These are phyloP conservation scores for Musa troglodytarum DNA, from an alignment of 176 grass and related monocot species.

Conservation along the genomic window DNA sequence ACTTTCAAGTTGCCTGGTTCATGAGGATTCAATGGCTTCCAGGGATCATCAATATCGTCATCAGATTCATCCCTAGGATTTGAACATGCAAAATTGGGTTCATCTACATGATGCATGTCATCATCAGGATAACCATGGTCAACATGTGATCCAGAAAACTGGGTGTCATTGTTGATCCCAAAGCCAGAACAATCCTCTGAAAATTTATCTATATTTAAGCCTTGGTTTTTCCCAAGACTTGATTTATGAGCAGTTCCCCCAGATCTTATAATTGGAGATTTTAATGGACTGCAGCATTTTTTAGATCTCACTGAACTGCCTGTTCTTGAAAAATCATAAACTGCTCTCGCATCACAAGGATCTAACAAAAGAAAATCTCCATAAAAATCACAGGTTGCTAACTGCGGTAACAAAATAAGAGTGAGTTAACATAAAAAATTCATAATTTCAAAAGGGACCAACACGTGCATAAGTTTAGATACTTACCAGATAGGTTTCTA, in stretches of 20 bases:
- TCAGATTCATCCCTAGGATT: slow-evolving; percentile 54
- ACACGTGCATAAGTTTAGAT: slow-evolving; percentile 1
- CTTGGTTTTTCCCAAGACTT: slow-evolving; percentile 31
- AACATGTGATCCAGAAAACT: slow-evolving; percentile 26
- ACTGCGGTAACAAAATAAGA: slow-evolving; percentile 46
- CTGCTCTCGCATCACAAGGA: slow-evolving; percentile 65
- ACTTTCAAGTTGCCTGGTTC: slow-evolving; percentile 73
- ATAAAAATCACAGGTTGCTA: slow-evolving; percentile 85
- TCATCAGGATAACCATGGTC: slow-evolving; percentile 21
- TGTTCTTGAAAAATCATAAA: slow-evolving; percentile 67
- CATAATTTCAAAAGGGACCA: not conserved
- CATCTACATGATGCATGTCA: slow-evolving; percentile 36
- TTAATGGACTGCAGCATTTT: slow-evolving; percentile 31
- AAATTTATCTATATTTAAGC: slow-evolving; percentile 21
- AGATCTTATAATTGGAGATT: slow-evolving; percentile 56
- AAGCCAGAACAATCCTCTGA: slow-evolving; percentile 29
- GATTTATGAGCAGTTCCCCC: slow-evolving; percentile 32
- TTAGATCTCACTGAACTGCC: slow-evolving; percentile 38
- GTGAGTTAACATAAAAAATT: slow-evolving; percentile 17
- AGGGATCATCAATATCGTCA: slow-evolving; percentile 51
- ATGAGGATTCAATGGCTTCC: slow-evolving; percentile 75
- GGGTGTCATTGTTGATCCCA: slow-evolving; percentile 22
- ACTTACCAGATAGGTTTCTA: slow-evolving; percentile 86
- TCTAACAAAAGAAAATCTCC: slow-evolving; percentile 85
- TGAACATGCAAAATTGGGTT: slow-evolving; percentile 37